Evolutionary conservation across 176 grass and related monocot species (phyloP).

Genomic region (Rhipidocladum racemiflorum): DNA sequence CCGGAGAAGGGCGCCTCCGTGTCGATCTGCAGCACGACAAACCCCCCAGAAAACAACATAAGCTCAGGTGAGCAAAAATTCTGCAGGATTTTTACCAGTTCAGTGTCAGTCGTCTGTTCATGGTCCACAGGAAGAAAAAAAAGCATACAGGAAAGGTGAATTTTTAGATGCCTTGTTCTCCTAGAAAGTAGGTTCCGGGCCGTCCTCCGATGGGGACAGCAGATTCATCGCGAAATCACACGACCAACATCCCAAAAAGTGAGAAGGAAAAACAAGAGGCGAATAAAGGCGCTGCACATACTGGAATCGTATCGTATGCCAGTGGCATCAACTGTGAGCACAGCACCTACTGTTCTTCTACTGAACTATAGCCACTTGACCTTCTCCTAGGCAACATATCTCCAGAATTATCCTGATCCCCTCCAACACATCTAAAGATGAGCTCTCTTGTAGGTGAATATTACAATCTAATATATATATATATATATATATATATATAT

Average conservation of each 20-base stretch:
- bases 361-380: background rate
- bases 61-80: background rate
- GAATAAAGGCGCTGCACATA: background rate
- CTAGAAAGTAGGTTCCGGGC: background rate
- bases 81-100: background rate
- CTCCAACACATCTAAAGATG: background rate
- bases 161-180: background rate
- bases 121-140: background rate
- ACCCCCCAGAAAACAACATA: background rate
- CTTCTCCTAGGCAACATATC: slow-evolving; percentile 24
- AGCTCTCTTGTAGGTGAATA: background rate
- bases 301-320: slow-evolving; percentile 9
- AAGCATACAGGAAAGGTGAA: background rate
- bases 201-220: slow-evolving; percentile 18
- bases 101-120: background rate
- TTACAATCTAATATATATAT: background rate
- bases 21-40: slow-evolving; percentile 57
- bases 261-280: background rate
- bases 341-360: background rate
- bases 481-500: background rate
- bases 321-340: background rate
- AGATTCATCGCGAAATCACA: slow-evolving; percentile 11
- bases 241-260: slow-evolving; percentile 9
- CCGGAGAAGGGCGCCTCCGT: slow-evolving; percentile 77
- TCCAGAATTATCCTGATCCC: background rate